Evolutionary conservation across 23 red algal species (phyloP).

Genomic region (Gracilariopsis chorda): DNA sequence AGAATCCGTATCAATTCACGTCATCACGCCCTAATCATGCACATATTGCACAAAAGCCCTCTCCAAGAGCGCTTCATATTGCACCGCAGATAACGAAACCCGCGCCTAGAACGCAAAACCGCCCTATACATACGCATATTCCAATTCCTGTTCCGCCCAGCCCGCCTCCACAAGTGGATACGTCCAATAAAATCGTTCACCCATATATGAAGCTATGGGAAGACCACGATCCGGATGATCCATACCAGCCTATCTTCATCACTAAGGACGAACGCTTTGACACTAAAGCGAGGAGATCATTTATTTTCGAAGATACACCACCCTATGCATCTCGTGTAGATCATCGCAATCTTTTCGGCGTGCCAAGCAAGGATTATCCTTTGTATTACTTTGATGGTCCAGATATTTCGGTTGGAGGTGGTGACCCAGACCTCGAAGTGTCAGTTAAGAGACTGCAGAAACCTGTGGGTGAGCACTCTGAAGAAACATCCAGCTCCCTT

Average conservation of each 20-base stretch:
- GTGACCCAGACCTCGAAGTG: slow-evolving; percentile 34
- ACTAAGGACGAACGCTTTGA: slow-evolving; percentile 49
- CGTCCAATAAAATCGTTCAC: slow-evolving; percentile 7
- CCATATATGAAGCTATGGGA: slow-evolving; percentile 53
- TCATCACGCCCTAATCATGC: slow-evolving; percentile 10
- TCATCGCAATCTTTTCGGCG: slow-evolving; percentile 34
- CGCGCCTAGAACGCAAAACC: background rate
- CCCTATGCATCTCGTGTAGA: slow-evolving; percentile 19
- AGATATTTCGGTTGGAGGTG: slow-evolving; percentile 9
- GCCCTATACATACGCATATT: background rate
- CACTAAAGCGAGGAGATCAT: slow-evolving; percentile 21
- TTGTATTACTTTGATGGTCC: slow-evolving; percentile 41
- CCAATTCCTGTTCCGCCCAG: background rate
- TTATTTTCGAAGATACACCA: slow-evolving; percentile 22
- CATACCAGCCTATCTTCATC: slow-evolving; percentile 58
- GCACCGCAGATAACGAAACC: slow-evolving; percentile 10
- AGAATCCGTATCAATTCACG: slow-evolving; percentile 26
- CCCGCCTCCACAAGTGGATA: slow-evolving; percentile 17
- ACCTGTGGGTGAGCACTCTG: slow-evolving; percentile 1
- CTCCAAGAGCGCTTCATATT: background rate
- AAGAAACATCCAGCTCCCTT: slow-evolving; percentile 9
- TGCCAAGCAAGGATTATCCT: slow-evolving; percentile 23
- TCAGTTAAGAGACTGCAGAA: slow-evolving; percentile 11
- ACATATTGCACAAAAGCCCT: slow-evolving; percentile 23
- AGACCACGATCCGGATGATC: slow-evolving; percentile 55